Base-by-base conservation (phyloP, 2,329 filamentous ascomycete species). In the Alternaria postmessia region DNA sequence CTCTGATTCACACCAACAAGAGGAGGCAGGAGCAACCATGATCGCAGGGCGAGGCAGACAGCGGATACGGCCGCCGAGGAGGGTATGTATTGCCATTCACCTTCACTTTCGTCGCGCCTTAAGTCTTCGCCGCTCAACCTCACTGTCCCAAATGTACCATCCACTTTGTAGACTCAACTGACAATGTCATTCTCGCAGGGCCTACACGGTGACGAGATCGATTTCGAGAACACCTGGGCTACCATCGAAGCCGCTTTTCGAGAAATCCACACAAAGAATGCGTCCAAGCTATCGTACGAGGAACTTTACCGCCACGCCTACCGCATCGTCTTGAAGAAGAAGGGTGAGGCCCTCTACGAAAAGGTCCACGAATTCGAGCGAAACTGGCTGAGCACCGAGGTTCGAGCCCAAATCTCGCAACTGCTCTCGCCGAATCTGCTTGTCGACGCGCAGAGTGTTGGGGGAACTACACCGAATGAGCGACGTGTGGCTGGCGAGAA, bases 261-360 rank as follows among this genome's bases (percentile, higher is more conserved):
- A 57, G 92, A 97, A 74, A 98, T 99, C 51, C 94, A 98, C 81
- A 91, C 89, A 59, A 94, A 96, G 77, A 95, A 96, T 76, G 93
- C 93, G 61, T 96, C 93, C 9, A 85, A 86, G 16, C 87, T 99
- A 3, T 97, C 94, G 1, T 99, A 97, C 81, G 95, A 99, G 78
- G 91, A 96, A 73, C 87, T 99, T 1, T 99, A 99, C 80, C 91
- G 95, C 59, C 91, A 91, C 55, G 92, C 93, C 5, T 99, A 99
- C 81, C 94, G 95, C 77, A 92, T 98, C 20, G 94, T 98, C 1
- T 82, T 97, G 36, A 91, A 91, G 79, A 96, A 94, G 81, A 90
- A 93, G 68, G 94, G 94, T 26, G 88, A 91, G 34, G 83, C 89
- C 11, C 85, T 99, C 1, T 98, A 98, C 79, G 86, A 91, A 5